Evolutionary conservation across 371 early-diverging fungal genomes (phyloP).

Genomic region (Rhizopus microsporus): DNA sequence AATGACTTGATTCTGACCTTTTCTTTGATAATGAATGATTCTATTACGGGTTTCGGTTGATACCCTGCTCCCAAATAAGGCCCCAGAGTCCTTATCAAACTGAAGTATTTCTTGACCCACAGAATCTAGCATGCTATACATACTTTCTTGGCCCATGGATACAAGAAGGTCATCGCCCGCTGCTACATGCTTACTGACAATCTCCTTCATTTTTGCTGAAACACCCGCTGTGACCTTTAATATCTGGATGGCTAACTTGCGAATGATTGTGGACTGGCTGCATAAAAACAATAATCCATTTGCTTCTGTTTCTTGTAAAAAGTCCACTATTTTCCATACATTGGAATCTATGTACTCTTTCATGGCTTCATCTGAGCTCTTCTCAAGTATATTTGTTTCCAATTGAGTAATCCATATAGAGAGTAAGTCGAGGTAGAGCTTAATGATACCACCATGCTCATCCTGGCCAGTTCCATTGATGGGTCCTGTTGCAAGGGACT

Average conservation of each 20-base stretch:
- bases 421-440: slow-evolving; percentile 45
- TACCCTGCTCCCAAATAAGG: slow-evolving; percentile 44
- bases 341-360: slow-evolving; percentile 17
- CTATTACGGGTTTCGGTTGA: slow-evolving; percentile 48
- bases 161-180: background rate
- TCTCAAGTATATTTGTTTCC: slow-evolving; percentile 24
- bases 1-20: slow-evolving; percentile 24
- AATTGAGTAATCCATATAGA: slow-evolving; percentile 44
- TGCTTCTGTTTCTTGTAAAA: slow-evolving; percentile 75
- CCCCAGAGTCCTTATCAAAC: slow-evolving; percentile 53
- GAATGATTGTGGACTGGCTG: slow-evolving; percentile 57
- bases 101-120: slow-evolving; percentile 55
- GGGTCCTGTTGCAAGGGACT: slow-evolving; percentile 42
- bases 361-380: slow-evolving; percentile 5
- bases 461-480: slow-evolving; percentile 7
- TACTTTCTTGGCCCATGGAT: slow-evolving; percentile 18
- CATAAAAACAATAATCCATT: slow-evolving; percentile 77
- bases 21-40: slow-evolving; percentile 55
- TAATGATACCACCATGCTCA: slow-evolving; percentile 36
- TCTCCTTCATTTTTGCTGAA: background rate
- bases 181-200: slow-evolving; percentile 1
- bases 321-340: slow-evolving; percentile 38
- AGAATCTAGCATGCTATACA: slow-evolving; percentile 33
- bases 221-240: slow-evolving; percentile 19
- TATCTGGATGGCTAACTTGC: slow-evolving; percentile 61